A percentile compares a stretch with the other conserved stretches of the same genome.
phyloP scores from a whole-genome alignment of 495 filamentous ascomycete genomes.

The Letharia columbiana region DNA sequence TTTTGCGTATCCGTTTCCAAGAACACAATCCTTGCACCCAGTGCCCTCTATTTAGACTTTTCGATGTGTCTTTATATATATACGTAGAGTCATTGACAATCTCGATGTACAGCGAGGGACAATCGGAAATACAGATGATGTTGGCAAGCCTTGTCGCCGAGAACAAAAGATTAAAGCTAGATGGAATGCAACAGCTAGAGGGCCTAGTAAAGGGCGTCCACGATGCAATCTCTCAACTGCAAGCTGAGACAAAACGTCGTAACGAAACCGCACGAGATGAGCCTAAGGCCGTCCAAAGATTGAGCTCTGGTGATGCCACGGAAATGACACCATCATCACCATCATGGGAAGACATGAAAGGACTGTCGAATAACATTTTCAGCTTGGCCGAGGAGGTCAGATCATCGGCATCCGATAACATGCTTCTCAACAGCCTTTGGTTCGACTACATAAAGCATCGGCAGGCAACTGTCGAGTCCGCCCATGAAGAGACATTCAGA shows the following conservation, averaged over 20 bases:
- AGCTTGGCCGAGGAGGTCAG: conserved; percentile 17
- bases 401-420: conserved; percentile 14
- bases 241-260: background rate
- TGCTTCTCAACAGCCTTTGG: conserved; percentile 10
- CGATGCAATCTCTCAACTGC: background rate
- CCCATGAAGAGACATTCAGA: conserved; percentile 26
- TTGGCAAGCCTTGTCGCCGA: background rate
- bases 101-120: background rate
- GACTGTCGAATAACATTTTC: background rate
- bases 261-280: too few relatives aligned
- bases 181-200: background rate
- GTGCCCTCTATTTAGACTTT: too few relatives aligned
- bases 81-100: too few relatives aligned
- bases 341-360: background rate
- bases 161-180: background rate
- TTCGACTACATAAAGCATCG: conserved; percentile 25
- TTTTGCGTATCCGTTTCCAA: too few relatives aligned
- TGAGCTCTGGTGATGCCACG: background rate
- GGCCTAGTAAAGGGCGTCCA: background rate
- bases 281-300: background rate
- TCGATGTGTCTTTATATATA: too few relatives aligned
- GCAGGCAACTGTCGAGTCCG: conserved; percentile 19
- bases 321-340: background rate
- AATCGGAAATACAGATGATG: background rate
- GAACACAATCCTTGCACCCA: too few relatives aligned